Percentiles rank a stretch among this genome's conserved stretches.
Conservation (phyloP, 306 rosid genomes). For the Acacia melanoxylon region DNA sequence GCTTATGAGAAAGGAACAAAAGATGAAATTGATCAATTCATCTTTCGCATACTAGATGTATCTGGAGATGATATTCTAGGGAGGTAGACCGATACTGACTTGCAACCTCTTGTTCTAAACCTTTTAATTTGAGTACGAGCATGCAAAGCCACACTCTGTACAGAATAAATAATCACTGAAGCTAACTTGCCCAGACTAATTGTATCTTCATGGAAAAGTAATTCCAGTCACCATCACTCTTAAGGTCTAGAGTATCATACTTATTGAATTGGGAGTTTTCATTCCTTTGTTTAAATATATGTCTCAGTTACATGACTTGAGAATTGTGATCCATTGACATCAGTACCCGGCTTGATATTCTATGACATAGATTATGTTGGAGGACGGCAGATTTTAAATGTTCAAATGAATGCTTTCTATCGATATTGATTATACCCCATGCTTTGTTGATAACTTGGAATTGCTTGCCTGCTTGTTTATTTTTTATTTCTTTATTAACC, state of each 20-base stretch:
- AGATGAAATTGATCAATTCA: slow-evolving; percentile 66
- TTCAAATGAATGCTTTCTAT: neutral
- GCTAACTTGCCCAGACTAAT: neutral
- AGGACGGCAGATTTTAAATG: neutral
- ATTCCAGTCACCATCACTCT: neutral
- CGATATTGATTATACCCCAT: neutral
- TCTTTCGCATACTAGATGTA: slow-evolving; percentile 55
- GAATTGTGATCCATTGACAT: slow-evolving; percentile 12
- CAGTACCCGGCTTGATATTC: neutral
- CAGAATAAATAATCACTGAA: neutral
- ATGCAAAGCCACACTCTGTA: neutral
- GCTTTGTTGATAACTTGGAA: neutral
- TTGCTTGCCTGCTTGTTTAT: neutral
- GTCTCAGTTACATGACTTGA: slow-evolving; percentile 1
- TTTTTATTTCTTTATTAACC: neutral
- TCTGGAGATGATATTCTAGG: slow-evolving; percentile 44
- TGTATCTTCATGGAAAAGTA: neutral
- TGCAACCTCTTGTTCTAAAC: neutral
- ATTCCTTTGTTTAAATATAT: slow-evolving; percentile 9
- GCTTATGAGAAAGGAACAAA: slow-evolving; percentile 68
- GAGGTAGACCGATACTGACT: slow-evolving; percentile 40
- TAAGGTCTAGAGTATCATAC: neutral
- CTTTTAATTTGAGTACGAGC: neutral
- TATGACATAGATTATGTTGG: neutral
- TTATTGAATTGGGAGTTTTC: slow-evolving; percentile 1